Percentiles rank a stretch among this genome's conserved stretches.
Evolutionary conservation across 495 filamentous ascomycete genomes (phyloP).

Genomic region (Penicillium robsamsonii): DNA sequence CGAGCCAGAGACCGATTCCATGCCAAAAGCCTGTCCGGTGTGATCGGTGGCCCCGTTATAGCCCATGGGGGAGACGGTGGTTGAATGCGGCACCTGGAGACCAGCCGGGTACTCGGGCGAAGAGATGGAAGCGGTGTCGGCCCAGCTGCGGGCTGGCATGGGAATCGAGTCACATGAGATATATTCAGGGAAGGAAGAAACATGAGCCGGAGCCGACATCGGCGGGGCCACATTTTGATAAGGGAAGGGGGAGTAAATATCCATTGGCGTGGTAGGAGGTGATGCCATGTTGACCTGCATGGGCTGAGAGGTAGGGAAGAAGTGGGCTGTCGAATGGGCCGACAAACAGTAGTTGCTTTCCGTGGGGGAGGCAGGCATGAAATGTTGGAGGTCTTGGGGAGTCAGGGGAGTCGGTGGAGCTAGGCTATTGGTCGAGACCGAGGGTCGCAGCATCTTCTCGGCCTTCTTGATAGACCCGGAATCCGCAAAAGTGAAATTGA

Average conservation of each 20-base stretch:
- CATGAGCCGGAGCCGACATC: conserved; percentile 48
- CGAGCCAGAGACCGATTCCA: conserved; percentile 32
- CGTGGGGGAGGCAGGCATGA: conserved; percentile 41
- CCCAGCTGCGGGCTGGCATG: conserved; percentile 43
- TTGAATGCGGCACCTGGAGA: conserved; percentile 35
- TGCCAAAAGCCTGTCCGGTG: conserved; percentile 24
- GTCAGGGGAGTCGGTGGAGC: conserved; percentile 50
- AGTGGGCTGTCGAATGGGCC: conserved; percentile 35
- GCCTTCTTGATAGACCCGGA: conserved; percentile 44
- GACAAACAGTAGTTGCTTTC: conserved; percentile 44
- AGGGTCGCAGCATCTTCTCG: conserved; percentile 38
- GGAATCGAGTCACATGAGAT: conserved; percentile 31
- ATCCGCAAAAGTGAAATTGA: conserved; percentile 51
- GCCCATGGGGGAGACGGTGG: conserved; percentile 37
- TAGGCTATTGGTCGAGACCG: conserved; percentile 38
- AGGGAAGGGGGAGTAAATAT: conserved; percentile 40
- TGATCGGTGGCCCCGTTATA: conserved; percentile 35
- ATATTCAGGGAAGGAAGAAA: conserved; percentile 44
- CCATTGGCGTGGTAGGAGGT: conserved; percentile 46
- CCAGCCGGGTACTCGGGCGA: conserved; percentile 41
- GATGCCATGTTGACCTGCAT: conserved; percentile 50
- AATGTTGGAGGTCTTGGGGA: conserved; percentile 45
- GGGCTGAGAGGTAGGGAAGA: conserved; percentile 44
- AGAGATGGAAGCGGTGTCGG: conserved; percentile 40
- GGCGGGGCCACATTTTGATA: conserved; percentile 42